Percentiles rank a stretch among this genome's conserved stretches.
Conservation (phyloP, 2,329 filamentous ascomycete species). For the Pyrenophora tritici-repentis region DNA sequence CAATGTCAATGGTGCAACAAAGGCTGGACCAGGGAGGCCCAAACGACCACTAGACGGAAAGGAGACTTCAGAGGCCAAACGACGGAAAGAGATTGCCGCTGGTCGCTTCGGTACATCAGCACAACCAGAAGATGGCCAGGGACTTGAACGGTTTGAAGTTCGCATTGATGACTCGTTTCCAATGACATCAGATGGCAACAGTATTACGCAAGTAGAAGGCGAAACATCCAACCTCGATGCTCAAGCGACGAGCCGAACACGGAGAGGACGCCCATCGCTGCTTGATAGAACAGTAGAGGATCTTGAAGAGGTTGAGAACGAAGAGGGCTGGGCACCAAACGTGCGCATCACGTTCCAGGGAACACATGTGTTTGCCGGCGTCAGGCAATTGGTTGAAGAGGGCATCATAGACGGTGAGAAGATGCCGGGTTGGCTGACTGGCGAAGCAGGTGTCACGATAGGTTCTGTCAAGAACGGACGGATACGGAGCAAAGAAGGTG, state of each 20-base stretch:
- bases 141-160: slow-evolving; percentile 56
- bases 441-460: slow-evolving; percentile 78
- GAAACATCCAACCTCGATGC: slow-evolving; percentile 22
- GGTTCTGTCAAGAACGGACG: slow-evolving; percentile 71
- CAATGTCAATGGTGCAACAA: slow-evolving; percentile 19
- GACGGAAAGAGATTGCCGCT: slow-evolving; percentile 64
- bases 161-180: slow-evolving; percentile 55
- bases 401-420: slow-evolving; percentile 75
- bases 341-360: slow-evolving; percentile 74
- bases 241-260: slow-evolving; percentile 23
- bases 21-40: slow-evolving; percentile 31
- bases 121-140: slow-evolving; percentile 43
- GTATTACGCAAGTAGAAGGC: slow-evolving; percentile 14
- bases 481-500: slow-evolving; percentile 51
- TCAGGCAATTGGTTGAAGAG: slow-evolving; percentile 76
- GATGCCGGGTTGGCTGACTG: slow-evolving; percentile 92
- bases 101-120: slow-evolving; percentile 70
- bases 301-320: slow-evolving; percentile 30
- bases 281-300: slow-evolving; percentile 44
- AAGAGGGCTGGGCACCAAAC: slow-evolving; percentile 59
- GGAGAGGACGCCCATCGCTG: slow-evolving; percentile 39
- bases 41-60: slow-evolving; percentile 35
- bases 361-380: slow-evolving; percentile 77
- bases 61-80: slow-evolving; percentile 54
- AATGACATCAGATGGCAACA: slow-evolving; percentile 8